Evolutionary conservation across 257 asterid genomes (phyloP).

Genomic region (Penstemon eatonii): DNA sequence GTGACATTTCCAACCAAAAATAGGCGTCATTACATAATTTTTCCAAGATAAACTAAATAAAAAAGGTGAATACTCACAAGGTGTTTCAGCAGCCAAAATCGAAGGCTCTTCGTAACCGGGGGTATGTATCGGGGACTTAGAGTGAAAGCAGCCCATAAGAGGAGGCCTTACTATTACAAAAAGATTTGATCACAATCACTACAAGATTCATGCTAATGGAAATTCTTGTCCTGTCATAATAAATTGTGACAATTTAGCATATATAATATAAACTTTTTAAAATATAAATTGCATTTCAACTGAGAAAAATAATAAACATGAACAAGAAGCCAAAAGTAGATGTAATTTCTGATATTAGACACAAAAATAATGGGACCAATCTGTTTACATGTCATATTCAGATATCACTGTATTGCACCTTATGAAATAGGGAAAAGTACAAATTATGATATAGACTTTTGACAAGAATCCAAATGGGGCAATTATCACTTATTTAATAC

Average conservation of each 20-base stretch:
- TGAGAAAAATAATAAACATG: neutral
- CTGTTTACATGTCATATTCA: slow-evolving; percentile 24
- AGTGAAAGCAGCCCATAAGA: slow-evolving; percentile 74
- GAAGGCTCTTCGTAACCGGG: slow-evolving; percentile 88
- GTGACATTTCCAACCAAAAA: neutral
- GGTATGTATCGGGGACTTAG: slow-evolving; percentile 41
- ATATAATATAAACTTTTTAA: neutral
- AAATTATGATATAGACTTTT: too few species aligned
- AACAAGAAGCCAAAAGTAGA: neutral
- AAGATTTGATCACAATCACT: slow-evolving; percentile 25
- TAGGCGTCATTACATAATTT: neutral
- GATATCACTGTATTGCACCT: neutral
- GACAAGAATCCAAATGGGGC: too few species aligned
- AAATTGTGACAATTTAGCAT: slow-evolving; percentile 13
- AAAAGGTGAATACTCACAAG: slow-evolving; percentile 60
- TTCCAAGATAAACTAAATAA: neutral
- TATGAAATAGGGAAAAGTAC: too few species aligned
- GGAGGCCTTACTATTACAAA: neutral
- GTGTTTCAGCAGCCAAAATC: slow-evolving; percentile 85
- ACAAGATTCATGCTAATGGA: slow-evolving; percentile 28
- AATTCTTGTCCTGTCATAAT: slow-evolving; percentile 29
- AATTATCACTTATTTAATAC: too few species aligned
- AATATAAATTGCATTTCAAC: neutral
- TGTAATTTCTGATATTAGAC: neutral
- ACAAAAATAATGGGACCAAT: slow-evolving; percentile 28